Conservation (phyloP, 2,329 filamentous ascomycete genomes). For the Colletotrichum zoysiae region DNA sequence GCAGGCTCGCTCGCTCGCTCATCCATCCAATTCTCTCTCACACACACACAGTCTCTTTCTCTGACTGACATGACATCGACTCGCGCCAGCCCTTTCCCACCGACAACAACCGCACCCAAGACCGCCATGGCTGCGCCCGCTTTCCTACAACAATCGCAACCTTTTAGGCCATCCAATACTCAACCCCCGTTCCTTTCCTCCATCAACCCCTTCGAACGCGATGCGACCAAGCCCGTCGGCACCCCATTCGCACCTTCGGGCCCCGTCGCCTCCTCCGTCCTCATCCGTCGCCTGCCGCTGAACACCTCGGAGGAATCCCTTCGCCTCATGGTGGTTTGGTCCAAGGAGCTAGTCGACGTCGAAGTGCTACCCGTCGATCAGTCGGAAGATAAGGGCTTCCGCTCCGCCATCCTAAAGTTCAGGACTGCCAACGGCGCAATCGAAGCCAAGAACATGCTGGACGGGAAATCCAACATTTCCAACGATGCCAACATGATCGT, state of each 20-base stretch:
- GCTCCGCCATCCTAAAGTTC: conserved; percentile 67
- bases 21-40: conserved; percentile 41
- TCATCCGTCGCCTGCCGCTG: conserved; percentile 67
- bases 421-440: conserved; percentile 64
- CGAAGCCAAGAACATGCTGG: conserved; percentile 68
- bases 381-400: conserved; percentile 63
- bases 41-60: no score
- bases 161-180: conserved; percentile 55
- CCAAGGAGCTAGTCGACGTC: conserved; percentile 65
- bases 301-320: conserved; percentile 67
- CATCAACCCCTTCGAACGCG: conserved; percentile 56
- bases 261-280: conserved; percentile 56
- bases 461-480: conserved; percentile 66
- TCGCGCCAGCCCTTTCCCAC: conserved; percentile 51
- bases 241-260: conserved; percentile 54
- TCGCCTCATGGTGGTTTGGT: conserved; percentile 70
- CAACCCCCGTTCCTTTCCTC: conserved; percentile 51
- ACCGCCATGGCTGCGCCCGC: conserved; percentile 60
- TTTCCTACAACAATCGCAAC: conserved; percentile 56
- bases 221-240: conserved; percentile 56
- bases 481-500: conserved; percentile 67
- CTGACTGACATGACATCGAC: conserved; percentile 45
- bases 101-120: conserved; percentile 47
- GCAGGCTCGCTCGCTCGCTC: conserved; percentile 41
- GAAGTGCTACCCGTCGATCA: conserved; percentile 64